phyloP scores from a whole-genome alignment of 2,329 filamentous ascomycete genomes.

The Diaporthe amygdali region DNA sequence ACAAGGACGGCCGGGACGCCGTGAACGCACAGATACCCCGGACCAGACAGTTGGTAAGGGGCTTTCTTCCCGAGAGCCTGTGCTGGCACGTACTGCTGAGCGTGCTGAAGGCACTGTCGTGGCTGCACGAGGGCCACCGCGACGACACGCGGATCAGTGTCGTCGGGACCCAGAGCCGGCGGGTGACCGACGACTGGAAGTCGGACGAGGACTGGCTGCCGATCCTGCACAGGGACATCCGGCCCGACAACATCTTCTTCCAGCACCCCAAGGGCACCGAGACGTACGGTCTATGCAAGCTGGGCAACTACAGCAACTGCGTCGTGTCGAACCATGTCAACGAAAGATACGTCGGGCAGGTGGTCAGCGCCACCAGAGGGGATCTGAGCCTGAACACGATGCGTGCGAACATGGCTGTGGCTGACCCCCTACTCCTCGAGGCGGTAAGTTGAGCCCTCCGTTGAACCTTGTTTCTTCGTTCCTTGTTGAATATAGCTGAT shows the following conservation, averaged over 20 bases:
- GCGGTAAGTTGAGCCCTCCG: constrained; percentile 10
- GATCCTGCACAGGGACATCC: constrained; percentile 55
- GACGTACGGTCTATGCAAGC: constrained; percentile 59
- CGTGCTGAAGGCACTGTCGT: constrained; percentile 53
- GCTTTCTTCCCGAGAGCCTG: constrained; percentile 55
- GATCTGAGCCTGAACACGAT: constrained; percentile 27
- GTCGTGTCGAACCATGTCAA: constrained; percentile 44
- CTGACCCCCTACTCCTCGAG: constrained; percentile 15
- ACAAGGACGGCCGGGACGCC: no score
- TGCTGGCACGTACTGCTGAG: constrained; percentile 61
- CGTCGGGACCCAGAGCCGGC: neutral
- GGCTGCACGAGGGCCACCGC: constrained; percentile 55
- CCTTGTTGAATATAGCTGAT: neutral
- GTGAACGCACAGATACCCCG: no score
- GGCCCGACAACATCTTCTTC: constrained; percentile 55
- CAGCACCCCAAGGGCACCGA: constrained; percentile 52
- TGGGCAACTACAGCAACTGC: constrained; percentile 52
- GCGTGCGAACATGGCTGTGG: constrained; percentile 24
- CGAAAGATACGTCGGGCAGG: constrained; percentile 10
- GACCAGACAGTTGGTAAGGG: no score
- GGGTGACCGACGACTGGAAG: neutral
- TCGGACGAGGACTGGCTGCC: constrained; percentile 47
- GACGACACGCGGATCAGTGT: constrained; percentile 27
- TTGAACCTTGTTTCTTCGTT: no score
- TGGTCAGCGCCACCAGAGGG: constrained; percentile 32